Base-by-base conservation (phyloP, 345 rosid genomes). In the Eutrema japonicum region DNA sequence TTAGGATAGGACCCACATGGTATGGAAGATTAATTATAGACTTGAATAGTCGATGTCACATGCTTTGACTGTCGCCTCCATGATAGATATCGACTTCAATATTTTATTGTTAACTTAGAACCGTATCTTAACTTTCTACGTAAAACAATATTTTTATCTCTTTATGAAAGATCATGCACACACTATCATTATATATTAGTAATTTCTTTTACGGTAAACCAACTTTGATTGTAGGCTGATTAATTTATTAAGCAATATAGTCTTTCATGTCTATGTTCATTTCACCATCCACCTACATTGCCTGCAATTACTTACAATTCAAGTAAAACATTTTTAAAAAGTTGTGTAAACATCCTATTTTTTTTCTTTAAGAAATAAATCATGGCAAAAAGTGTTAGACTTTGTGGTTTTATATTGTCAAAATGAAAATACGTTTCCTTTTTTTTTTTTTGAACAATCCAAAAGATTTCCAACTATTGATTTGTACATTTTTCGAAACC, bases 41-140 rank as follows among this genome's bases (percentile, higher is more conserved):
- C 60, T 63, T 76, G 79, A 76, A 76, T 76, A 63, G 58, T 76
- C 65, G 79, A 70, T 55, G 71, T 63, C 79, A 76, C 75, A 76
- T 69, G 79, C 75, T 76, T 69, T 69, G 79, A 76, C 79, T 46
- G 70, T 38, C 66, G 38, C 75, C 58, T 69, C 62, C 75, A 16
- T 54, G 46, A 76, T 53, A 68, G 49, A 53, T 62, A 43, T 52
- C 64, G 64, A 75, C 78, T 22, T 68, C n/a, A n/a, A n/a, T 54
- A n/a, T 47, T 69, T 63, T 29, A 69, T 51, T 69, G 52, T 38
- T 53, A 47, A 46, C 37, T 8, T 46, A n/a, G 63, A 68, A 61
- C 53, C 79, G 75, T 70, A 77, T 71, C 72, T 70, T 32, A 77
- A 57, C 76, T 57, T 65, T 70, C 55, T 57, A 77, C 62, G 80